phyloP scores from a whole-genome alignment of 2,329 filamentous ascomycete genomes.

The Macroventuria anomochaeta region DNA sequence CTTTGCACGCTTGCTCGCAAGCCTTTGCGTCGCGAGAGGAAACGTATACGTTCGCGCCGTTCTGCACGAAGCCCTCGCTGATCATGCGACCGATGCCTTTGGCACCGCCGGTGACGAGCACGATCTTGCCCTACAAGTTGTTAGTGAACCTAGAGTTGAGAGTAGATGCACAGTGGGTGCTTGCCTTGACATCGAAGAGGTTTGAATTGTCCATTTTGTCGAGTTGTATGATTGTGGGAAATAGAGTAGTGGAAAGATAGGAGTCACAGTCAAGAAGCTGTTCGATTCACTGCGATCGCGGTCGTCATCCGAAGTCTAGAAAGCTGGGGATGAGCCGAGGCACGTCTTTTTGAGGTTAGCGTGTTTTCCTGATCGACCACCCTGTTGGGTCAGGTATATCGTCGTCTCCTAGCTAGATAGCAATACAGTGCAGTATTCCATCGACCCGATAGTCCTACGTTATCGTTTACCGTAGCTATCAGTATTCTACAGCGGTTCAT shows the following conservation, averaged over 20 bases:
- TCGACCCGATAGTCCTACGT: no score
- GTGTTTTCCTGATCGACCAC: no score
- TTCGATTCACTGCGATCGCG: slow-evolving; percentile 19
- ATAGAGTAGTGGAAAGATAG: not conserved
- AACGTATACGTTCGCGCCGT: slow-evolving; percentile 73
- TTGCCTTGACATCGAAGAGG: slow-evolving; percentile 49
- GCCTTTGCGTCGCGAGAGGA: slow-evolving; percentile 68
- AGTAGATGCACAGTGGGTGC: not conserved
- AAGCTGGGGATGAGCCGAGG: slow-evolving; percentile 39
- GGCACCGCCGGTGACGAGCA: slow-evolving; percentile 56
- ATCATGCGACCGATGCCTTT: slow-evolving; percentile 74
- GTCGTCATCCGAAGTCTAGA: slow-evolving; percentile 10
- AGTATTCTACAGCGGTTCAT: no score
- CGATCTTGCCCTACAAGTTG: slow-evolving; percentile 48
- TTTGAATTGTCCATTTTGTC: slow-evolving; percentile 43
- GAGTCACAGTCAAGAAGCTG: not conserved
- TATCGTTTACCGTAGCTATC: no score
- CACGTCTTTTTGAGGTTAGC: slow-evolving; percentile 9
- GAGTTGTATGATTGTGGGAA: not conserved
- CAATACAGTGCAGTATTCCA: not conserved
- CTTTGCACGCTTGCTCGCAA: slow-evolving; percentile 65
- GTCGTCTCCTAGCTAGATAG: no score
- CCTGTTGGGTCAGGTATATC: no score
- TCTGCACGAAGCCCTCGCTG: slow-evolving; percentile 68
- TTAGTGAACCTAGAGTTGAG: slow-evolving; percentile 1